phyloP scores from a whole-genome alignment of 2,329 filamentous ascomycete species.

The Aspergillus ibericus region DNA sequence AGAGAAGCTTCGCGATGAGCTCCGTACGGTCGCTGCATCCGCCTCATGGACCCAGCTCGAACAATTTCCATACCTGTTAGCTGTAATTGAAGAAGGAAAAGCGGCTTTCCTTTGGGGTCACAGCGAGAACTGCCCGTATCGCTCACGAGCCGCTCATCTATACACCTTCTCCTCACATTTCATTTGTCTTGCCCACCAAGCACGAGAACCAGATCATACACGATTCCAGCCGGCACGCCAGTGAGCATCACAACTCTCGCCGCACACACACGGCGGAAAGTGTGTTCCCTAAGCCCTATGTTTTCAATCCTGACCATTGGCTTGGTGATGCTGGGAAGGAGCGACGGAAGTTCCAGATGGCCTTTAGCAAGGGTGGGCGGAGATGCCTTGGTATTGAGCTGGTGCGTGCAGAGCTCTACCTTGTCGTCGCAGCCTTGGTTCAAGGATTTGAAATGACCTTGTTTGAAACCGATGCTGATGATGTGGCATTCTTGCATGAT shows the following conservation, averaged over 20 bases:
- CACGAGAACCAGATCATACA: constrained; percentile 22
- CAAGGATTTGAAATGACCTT: constrained; percentile 30
- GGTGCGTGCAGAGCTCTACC: constrained; percentile 32
- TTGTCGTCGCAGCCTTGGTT: constrained; percentile 27
- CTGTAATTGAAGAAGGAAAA: constrained; percentile 36
- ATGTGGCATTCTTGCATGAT: constrained; percentile 31
- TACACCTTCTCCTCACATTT: constrained; percentile 19
- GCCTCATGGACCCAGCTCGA: constrained; percentile 31
- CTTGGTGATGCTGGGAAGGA: constrained; percentile 30
- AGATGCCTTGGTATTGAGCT: constrained; percentile 45
- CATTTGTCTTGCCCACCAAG: constrained; percentile 15
- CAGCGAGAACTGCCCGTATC: constrained; percentile 37
- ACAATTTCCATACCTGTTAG: constrained; percentile 43
- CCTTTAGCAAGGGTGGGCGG: constrained; percentile 44
- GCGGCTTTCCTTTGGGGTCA: constrained; percentile 41
- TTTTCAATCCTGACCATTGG: constrained; percentile 46
- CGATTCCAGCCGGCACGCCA: constrained; percentile 32
- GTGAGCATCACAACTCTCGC: constrained; percentile 40
- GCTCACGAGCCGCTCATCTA: constrained; percentile 12
- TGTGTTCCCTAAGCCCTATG: constrained; percentile 37
- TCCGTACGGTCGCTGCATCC: constrained; percentile 9
- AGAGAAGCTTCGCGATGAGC: constrained; percentile 19
- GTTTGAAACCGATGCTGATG: constrained; percentile 26
- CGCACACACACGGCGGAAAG: constrained; percentile 28
- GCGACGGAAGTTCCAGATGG: constrained; percentile 43